Evolutionary conservation across 768 basidiomycete genomes (phyloP), one percentile per base, ranked within the genome.

Genomic region (Hydnum rufescens): DNA sequence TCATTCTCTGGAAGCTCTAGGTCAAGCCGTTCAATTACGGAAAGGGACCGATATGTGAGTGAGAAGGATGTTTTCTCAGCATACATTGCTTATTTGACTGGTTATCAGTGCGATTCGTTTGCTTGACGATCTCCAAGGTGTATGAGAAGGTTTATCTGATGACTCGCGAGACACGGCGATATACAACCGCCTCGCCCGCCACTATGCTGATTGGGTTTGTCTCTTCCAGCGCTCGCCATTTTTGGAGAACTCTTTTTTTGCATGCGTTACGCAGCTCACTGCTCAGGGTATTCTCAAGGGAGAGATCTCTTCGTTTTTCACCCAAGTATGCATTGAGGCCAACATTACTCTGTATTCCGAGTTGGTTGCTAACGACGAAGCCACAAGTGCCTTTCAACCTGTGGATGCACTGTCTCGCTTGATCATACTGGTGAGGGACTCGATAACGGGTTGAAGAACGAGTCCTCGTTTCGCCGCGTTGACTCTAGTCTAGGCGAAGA

Each of bases 221-320:
- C 83, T 96, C 57, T 97, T 88, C 71, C 88, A 92, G 65, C 76
- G 84, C 55, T 86, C 89, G 30, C 77, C 76, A 57, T 78, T 83
- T 51, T 84, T 88, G 19, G 95, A 99, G 68, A 89, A 92, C 64
- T 82, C 79, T 44, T 99, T 99, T 61, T 82, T 97, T 56, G 80
- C 84, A 3, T 97, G 90, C 67, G 93, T 97, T 66, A 92, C 86
- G n/a, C 82, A 90, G 61, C 71, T 97, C 52, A 92, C 88, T 43
- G 92, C 90, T 65, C 88, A 96, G 67, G 92, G 90, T 49, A 92
- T 99, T 55, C 69, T 99, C 59, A 92, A 89, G 61, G 82, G 86
- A 30, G 92, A 97, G 56, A 74, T 88, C 5, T 96, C 95, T 3
- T 90, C 87, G 3, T 85, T 96, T 62, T 99, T 99, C 74, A 97